A percentile compares a stretch with the other conserved stretches of the same genome.
Conservation (phyloP, 2,329 filamentous ascomycete genomes). For the Fusarium chlamydosporum region DNA sequence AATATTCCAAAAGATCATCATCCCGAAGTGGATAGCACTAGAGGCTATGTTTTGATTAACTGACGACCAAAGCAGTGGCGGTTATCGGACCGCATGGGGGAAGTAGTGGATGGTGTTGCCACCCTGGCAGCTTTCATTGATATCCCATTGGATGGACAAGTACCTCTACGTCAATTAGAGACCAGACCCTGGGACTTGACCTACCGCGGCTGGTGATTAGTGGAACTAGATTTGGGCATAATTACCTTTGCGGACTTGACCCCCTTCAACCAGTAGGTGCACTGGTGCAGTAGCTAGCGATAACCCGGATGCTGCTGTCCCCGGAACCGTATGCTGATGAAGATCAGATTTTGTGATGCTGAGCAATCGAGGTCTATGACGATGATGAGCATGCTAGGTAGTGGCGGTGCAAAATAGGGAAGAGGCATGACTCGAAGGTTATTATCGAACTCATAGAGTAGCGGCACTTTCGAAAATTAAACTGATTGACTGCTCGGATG, state of each 20-base stretch:
- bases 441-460: not conserved
- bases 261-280: not conserved
- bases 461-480: not conserved
- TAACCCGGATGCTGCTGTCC: not conserved
- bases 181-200: not conserved
- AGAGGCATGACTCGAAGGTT: not conserved
- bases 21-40: not conserved
- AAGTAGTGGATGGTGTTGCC: not conserved
- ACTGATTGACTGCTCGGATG: not conserved
- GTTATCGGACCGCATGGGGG: not conserved
- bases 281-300: not conserved
- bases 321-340: not conserved
- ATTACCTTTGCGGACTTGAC: not conserved
- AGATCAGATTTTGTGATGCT: conserved; percentile 1
- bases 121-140: not conserved
- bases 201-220: not conserved
- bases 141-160: not conserved
- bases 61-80: not conserved
- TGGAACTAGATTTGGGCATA: not conserved
- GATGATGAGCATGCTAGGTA: not conserved
- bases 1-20: not conserved
- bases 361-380: conserved; percentile 3
- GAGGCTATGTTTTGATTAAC: conserved; percentile 1
- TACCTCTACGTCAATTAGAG: not conserved
- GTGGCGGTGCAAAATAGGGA: not conserved